A percentile compares a stretch with the other conserved stretches of the same genome.
phyloP scores from a whole-genome alignment of 306 rosid species.

The Rosa rugosa region DNA sequence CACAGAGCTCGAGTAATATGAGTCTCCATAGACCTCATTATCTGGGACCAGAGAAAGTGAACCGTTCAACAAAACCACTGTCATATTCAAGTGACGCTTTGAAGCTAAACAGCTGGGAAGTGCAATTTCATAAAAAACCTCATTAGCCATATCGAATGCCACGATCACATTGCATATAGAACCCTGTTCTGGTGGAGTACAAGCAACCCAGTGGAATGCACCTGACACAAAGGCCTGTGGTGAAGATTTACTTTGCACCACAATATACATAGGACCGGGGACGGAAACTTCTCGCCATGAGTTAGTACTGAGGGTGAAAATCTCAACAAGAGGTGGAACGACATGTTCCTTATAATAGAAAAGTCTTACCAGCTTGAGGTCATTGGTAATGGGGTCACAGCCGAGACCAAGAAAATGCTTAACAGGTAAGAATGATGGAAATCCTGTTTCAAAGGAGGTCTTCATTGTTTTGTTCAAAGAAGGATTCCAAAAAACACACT shows the following conservation, averaged over 20 bases:
- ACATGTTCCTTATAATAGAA: neutral
- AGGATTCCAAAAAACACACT: neutral
- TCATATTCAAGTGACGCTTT: neutral
- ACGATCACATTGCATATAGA: neutral
- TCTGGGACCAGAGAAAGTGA: neutral
- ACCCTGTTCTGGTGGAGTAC: neutral
- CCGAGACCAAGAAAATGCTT: neutral
- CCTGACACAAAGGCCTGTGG: neutral
- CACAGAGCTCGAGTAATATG: neutral
- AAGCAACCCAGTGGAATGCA: neutral
- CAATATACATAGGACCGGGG: neutral
- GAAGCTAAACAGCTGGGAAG: neutral
- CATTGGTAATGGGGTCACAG: neutral
- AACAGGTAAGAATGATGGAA: neutral
- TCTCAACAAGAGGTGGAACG: neutral
- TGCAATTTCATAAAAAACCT: neutral
- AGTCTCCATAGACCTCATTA: neutral
- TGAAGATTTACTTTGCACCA: neutral
- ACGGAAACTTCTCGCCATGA: neutral
- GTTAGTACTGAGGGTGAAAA: neutral
- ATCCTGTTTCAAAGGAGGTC: neutral
- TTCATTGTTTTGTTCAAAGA: neutral
- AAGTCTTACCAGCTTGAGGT: conserved; percentile 1
- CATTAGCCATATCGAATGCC: neutral
- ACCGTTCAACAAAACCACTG: neutral